Conservation (phyloP, 78 protist genomes). For the Guillardia theta region DNA sequence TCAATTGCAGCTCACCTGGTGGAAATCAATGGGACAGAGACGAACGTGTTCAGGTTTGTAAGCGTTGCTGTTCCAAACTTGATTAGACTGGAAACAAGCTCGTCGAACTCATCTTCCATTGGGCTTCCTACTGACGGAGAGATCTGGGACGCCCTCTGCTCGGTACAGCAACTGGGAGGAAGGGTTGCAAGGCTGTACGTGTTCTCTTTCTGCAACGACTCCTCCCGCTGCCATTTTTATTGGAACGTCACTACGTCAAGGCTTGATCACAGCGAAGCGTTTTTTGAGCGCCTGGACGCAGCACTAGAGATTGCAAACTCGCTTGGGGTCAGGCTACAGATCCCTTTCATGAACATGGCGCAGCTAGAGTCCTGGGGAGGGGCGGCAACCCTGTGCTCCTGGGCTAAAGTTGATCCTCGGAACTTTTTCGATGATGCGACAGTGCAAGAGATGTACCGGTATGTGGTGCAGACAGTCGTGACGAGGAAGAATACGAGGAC, state of each 20-base stretch:
- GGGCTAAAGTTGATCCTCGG: neutral
- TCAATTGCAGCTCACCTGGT: neutral
- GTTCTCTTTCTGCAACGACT: neutral
- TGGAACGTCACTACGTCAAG: neutral
- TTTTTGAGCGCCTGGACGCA: neutral
- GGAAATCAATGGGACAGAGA: neutral
- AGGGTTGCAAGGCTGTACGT: neutral
- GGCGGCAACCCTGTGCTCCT: neutral
- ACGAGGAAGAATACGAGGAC: neutral
- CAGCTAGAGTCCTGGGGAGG: neutral
- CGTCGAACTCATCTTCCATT: neutral
- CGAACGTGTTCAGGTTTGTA: neutral
- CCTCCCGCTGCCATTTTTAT: neutral
- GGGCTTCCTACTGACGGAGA: neutral
- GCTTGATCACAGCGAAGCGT: neutral
- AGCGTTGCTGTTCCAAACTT: neutral
- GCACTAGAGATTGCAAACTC: neutral
- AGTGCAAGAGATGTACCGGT: neutral
- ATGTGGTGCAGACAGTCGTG: neutral
- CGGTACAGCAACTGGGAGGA: neutral
- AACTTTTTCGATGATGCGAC: neutral
- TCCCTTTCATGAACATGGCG: constrained; percentile 10
- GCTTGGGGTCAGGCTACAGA: neutral
- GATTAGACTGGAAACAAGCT: neutral
- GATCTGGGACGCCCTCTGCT: neutral